Conservation (phyloP, 2,329 filamentous ascomycete genomes). For the Ascocoryne sarcoides region DNA sequence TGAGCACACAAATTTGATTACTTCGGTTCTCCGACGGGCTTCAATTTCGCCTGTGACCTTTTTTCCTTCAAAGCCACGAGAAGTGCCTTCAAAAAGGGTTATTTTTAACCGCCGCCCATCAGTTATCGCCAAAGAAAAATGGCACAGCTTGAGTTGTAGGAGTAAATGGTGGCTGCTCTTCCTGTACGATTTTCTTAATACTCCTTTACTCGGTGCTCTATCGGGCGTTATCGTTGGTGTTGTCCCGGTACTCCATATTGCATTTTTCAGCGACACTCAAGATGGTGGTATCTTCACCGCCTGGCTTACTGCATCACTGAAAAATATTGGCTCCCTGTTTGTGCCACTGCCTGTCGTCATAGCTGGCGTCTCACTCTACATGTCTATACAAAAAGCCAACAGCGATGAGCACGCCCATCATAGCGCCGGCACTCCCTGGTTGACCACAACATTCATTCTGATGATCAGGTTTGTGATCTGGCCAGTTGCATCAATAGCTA, state of each 20-base stretch:
- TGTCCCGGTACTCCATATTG: constrained; percentile 46
- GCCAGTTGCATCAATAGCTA: constrained; percentile 45
- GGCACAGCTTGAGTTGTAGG: constrained; percentile 24
- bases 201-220: constrained; percentile 51
- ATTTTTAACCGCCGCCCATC: constrained; percentile 22
- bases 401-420: constrained; percentile 26
- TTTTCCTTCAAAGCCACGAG: constrained; percentile 23
- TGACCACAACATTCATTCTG: constrained; percentile 39
- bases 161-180: constrained; percentile 31
- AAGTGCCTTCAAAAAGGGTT: constrained; percentile 3
- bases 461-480: constrained; percentile 52
- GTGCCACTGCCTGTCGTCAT: constrained; percentile 57
- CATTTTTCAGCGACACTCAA: constrained; percentile 50
- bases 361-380: constrained; percentile 56
- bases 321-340: constrained; percentile 55
- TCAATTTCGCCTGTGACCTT: constrained; percentile 22
- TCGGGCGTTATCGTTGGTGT: constrained; percentile 52
- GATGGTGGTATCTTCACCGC: constrained; percentile 57
- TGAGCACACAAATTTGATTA: constrained; percentile 39
- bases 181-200: constrained; percentile 46
- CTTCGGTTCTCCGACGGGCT: constrained; percentile 6
- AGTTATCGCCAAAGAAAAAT: constrained; percentile 18
- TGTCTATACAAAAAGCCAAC: constrained; percentile 40
- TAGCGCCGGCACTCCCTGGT: constrained; percentile 35
- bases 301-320: constrained; percentile 54